phyloP scores from a whole-genome alignment of 2,329 filamentous ascomycete genomes.

The Ploettnerulaceae sp. region DNA sequence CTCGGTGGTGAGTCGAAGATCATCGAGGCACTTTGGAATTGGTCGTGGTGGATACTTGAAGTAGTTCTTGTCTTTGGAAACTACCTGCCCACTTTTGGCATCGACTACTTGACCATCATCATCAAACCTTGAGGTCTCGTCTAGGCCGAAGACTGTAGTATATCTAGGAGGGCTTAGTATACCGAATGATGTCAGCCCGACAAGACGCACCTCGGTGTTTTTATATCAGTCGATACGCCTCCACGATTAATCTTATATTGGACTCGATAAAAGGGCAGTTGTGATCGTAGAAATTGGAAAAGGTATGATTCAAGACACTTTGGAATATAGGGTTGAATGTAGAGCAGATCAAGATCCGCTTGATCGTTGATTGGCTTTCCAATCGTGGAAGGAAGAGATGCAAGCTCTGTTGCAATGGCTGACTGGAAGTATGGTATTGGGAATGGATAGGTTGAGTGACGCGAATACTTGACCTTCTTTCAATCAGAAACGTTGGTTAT shows the following conservation, averaged over 20 bases:
- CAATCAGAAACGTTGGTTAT: background rate
- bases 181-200: background rate
- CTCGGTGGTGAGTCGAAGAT: slow-evolving; percentile 59
- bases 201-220: slow-evolving; percentile 42
- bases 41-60: slow-evolving; percentile 57
- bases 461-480: slow-evolving; percentile 28
- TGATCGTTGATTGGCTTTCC: slow-evolving; percentile 58
- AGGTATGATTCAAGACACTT: slow-evolving; percentile 50
- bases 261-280: slow-evolving; percentile 72
- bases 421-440: slow-evolving; percentile 43
- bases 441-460: slow-evolving; percentile 46
- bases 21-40: slow-evolving; percentile 64
- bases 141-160: slow-evolving; percentile 54
- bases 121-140: slow-evolving; percentile 59
- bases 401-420: slow-evolving; percentile 38
- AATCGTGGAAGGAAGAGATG: slow-evolving; percentile 46
- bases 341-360: slow-evolving; percentile 66
- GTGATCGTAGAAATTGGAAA: slow-evolving; percentile 66
- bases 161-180: slow-evolving; percentile 38
- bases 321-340: slow-evolving; percentile 70
- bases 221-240: slow-evolving; percentile 56
- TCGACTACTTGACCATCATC: slow-evolving; percentile 41
- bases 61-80: slow-evolving; percentile 49
- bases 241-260: slow-evolving; percentile 67
- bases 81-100: slow-evolving; percentile 38